Base-by-base conservation (phyloP, 805 yeast species). In the Monosporozyma yasuniensis region DNA sequence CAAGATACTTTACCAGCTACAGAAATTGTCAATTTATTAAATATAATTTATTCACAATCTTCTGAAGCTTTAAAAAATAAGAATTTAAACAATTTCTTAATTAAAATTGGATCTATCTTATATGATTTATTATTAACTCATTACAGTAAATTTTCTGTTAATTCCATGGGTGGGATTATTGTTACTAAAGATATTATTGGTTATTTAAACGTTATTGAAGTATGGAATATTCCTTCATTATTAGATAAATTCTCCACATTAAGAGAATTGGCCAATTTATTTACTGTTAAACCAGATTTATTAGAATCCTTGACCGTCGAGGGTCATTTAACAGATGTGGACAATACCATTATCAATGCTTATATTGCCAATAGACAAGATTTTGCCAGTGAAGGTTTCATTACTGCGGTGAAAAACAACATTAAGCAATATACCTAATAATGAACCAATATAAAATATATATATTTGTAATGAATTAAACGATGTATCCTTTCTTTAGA, bases 101-200 rank as follows among this genome's bases (percentile, higher is more conserved):
- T 67, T 9, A 79, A 76, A 47, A 68, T 85, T 9, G 93, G 95
- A 2, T 64, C 72, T 49, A 74, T 73, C 22, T 71, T 84, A 38
- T 74, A 84, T 56, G 73, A 73, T 25, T 71, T 78, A 42, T 68
- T 91, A 44, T 70, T 87, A 56, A 77, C 74, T 25, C 96, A 90
- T 62, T 83, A 83, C 64, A 81, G 81, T 52, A 84, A 81, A 59
- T 86, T 79, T 62, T 80, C 78, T 39, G 87, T 90, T 54, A 85
- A 80, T 57, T 80, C 88, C 1, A 78, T 81, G 6, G 98, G 97
- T 48, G 96, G 96, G 28, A 74, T 83, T 52, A 79, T 84, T 12
- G 76, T 87, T 12, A 86, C 95, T 0, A 85, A 83, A 58, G 97
- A 90, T 66, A 80, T 86, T 7, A 84, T 85, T 37, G 78, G 85